phyloP scores from a whole-genome alignment of 1,284 basidiomycete species.

The Waitea zeae region DNA sequence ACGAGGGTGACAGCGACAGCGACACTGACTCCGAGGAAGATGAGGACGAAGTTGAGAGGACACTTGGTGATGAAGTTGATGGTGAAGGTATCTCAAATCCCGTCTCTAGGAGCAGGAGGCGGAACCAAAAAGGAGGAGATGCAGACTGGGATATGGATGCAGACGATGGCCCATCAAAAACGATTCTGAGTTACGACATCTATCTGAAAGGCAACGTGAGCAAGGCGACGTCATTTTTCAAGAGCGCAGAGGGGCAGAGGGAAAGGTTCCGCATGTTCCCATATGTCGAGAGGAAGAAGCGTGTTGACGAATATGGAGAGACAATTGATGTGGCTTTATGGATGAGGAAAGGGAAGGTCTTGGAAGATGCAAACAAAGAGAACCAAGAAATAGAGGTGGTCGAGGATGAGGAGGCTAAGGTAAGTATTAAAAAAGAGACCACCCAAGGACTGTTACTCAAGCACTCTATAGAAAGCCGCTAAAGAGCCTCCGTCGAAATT shows the following conservation, averaged over 20 bases:
- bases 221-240: constrained; percentile 72
- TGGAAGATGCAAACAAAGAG: constrained; percentile 76
- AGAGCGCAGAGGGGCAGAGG: constrained; percentile 44
- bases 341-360: constrained; percentile 74
- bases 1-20: constrained; percentile 52
- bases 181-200: constrained; percentile 83
- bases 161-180: constrained; percentile 55
- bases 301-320: constrained; percentile 94
- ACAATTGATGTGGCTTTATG: constrained; percentile 88
- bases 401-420: constrained; percentile 73
- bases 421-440: constrained; percentile 13
- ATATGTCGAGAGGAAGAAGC: constrained; percentile 81
- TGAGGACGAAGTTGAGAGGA: constrained; percentile 52
- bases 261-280: constrained; percentile 95
- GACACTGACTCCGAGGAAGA: constrained; percentile 48
- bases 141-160: constrained; percentile 53
- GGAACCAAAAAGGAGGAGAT: constrained; percentile 20
- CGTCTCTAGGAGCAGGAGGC: constrained; percentile 12
- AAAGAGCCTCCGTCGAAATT: constrained; percentile 88
- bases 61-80: constrained; percentile 32
- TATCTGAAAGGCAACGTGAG: constrained; percentile 90
- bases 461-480: constrained; percentile 33
- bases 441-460: too few relatives aligned
- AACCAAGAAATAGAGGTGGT: constrained; percentile 64
- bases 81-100: constrained; percentile 6